phyloP scores from a whole-genome alignment of 331 rosid species.

The Malus hybrid region DNA sequence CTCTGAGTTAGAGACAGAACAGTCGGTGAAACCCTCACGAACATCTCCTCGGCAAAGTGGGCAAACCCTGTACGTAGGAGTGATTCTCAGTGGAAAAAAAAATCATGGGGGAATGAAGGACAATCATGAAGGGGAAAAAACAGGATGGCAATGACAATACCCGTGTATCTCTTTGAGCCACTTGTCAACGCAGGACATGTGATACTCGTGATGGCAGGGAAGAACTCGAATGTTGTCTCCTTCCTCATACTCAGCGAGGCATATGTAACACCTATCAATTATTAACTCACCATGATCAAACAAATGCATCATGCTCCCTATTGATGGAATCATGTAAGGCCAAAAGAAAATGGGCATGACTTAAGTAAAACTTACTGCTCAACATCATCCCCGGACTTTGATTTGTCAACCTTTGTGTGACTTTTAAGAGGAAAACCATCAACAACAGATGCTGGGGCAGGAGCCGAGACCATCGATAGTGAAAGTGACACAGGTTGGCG shows the following conservation, averaged over 20 bases:
- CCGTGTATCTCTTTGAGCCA: constrained; percentile 99
- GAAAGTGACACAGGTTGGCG: constrained; percentile 81
- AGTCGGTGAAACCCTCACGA: constrained; percentile 20
- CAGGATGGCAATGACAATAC: constrained; percentile 34
- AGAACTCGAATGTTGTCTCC: constrained; percentile 91
- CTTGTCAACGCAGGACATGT: constrained; percentile 85
- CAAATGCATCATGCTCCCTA: not conserved
- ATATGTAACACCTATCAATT: constrained; percentile 75
- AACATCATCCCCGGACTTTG: constrained; percentile 35
- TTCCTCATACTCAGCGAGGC: constrained; percentile 92
- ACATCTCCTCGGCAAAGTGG: constrained; percentile 54
- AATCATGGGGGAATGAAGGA: not conserved
- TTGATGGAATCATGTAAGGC: not conserved
- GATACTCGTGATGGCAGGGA: constrained; percentile 91
- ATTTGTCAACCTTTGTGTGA: constrained; percentile 44
- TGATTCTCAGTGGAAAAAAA: not conserved
- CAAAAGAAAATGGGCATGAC: too few relatives aligned
- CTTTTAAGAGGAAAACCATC: constrained; percentile 82
- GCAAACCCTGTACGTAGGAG: constrained; percentile 27
- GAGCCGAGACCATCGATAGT: constrained; percentile 75
- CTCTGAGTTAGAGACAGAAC: constrained; percentile 17
- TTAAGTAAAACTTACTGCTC: constrained; percentile 58
- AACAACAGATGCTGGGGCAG: constrained; percentile 85
- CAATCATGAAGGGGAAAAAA: not conserved
- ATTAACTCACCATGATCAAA: constrained; percentile 1